These are phyloP conservation scores for Dysphania ambrosioides DNA, from an alignment of 148 eudicot genomes.

Conservation along the genomic window DNA sequence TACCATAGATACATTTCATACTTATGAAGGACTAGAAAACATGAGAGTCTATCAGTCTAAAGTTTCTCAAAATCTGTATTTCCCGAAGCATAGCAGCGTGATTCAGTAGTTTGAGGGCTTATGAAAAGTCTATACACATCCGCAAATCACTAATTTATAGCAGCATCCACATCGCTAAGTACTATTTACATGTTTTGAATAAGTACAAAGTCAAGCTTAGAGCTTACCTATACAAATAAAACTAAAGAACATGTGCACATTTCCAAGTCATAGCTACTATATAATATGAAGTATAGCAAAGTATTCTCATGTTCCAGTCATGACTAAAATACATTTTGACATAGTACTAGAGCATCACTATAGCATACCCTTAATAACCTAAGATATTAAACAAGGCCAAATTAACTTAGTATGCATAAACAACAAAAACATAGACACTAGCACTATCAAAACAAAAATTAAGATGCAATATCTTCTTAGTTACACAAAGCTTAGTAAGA, in stretches of 20 bases:
- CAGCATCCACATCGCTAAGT: not conserved
- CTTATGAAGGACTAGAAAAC: constrained; percentile 7
- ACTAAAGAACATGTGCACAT: not conserved
- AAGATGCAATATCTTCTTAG: not conserved
- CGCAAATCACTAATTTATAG: not conserved
- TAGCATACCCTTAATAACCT: not conserved
- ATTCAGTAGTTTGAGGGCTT: no score
- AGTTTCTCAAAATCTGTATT: not conserved
- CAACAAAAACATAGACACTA: not conserved
- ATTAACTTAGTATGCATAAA: not conserved
- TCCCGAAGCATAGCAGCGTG: not conserved
- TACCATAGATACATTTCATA: not conserved
- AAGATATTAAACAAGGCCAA: not conserved
- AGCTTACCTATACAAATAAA: not conserved
- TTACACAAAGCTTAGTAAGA: constrained; percentile 8
- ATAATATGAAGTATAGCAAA: not conserved
- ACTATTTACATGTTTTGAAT: not conserved
- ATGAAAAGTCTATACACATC: not conserved
- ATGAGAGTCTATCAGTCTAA: not conserved
- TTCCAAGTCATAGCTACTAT: not conserved
- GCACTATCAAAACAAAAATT: not conserved
- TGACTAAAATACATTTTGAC: not conserved
- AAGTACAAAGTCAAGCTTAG: not conserved
- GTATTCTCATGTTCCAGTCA: not conserved
- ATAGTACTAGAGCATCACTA: not conserved